Evolutionary conservation across 2,329 filamentous ascomycete species (phyloP), one percentile per base, ranked within the genome.

Genomic region (Delphinella strobiligena): DNA sequence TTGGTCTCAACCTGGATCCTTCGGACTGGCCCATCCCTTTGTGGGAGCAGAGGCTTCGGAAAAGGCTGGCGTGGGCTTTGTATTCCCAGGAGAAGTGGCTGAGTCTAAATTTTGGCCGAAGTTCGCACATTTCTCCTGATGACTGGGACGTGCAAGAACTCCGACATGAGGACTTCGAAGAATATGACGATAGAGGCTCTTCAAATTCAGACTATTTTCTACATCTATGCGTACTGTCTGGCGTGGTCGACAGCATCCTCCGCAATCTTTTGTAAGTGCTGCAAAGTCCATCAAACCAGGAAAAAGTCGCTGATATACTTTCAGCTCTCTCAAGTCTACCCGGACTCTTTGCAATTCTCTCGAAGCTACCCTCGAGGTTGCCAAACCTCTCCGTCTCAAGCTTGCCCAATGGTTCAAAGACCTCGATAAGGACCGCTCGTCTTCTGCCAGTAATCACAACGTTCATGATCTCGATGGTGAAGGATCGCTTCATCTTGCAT

Each of bases 1-100:
- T 78, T 1, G 74, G 74, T 0, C 59, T 78, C 9, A 72, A 78
- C 39, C 61, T 78, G 1, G 75, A 81, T 50, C 77, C 74, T 45
- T 69, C 71, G 0, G 56, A 62, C 15, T 82, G 78, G 78, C 67
- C 69, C 9, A 71, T 81, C 31, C 75, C 76, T 2, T 57, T 61
- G 0, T 80, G 75, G 75, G 78, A 81, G 49, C 68, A 73, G 39
- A 72, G 75, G 0, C 59, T 80, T 14, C 62, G 78, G 11, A 72
- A 74, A 49, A 61, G 78, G 11, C 58, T 81, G 0, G 75, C 72
- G 0, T 82, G 78, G 77, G 75, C 70, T 2, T 55, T 79, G 0
- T 80, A 71, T 45, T 75, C 78, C 64, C 76, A 80, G 51, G 77
- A 81, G 46, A 75, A 72, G 49, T 78, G 71, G 74, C 68, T 70